Evolutionary conservation across 1,139 yeast species (phyloP).

Genomic region (Wickerhamiella pararugosa): DNA sequence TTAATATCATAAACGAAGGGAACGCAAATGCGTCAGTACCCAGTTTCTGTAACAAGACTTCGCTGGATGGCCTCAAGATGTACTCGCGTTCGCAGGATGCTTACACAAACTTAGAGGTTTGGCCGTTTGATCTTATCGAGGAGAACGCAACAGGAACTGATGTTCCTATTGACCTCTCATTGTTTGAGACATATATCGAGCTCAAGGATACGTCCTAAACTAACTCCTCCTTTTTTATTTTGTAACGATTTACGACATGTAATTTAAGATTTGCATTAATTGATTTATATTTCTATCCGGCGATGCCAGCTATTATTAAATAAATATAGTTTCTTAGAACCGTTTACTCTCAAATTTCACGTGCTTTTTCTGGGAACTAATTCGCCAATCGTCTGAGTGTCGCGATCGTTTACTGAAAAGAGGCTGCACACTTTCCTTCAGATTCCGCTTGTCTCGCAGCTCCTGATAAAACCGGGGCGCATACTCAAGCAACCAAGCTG

Average conservation of each 20-base stretch:
- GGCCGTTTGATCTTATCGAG: constrained; percentile 53
- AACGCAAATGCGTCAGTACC: background rate
- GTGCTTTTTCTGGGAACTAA: constrained; percentile 28
- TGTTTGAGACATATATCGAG: constrained; percentile 62
- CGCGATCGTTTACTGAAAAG: constrained; percentile 40
- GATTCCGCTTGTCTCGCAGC: constrained; percentile 28
- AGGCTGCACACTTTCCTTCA: constrained; percentile 44
- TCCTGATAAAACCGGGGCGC: constrained; percentile 80
- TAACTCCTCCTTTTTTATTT: background rate
- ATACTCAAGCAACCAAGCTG: constrained; percentile 67
- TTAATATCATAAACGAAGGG: constrained; percentile 1
- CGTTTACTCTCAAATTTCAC: constrained; percentile 8
- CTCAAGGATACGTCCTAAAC: constrained; percentile 14
- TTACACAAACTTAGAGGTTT: constrained; percentile 26
- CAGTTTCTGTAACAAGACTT: background rate
- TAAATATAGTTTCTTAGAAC: background rate
- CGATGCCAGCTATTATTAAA: background rate
- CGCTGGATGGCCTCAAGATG: constrained; percentile 21
- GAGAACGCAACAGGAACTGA: constrained; percentile 47
- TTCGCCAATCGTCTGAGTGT: constrained; percentile 41
- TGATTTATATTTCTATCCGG: constrained; percentile 1
- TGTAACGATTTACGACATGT: background rate
- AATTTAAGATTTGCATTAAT: background rate
- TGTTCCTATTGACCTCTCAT: constrained; percentile 52
- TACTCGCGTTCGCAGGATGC: constrained; percentile 23